Conservation (phyloP, 495 filamentous ascomycete species). For the Penicillium fimorum region DNA sequence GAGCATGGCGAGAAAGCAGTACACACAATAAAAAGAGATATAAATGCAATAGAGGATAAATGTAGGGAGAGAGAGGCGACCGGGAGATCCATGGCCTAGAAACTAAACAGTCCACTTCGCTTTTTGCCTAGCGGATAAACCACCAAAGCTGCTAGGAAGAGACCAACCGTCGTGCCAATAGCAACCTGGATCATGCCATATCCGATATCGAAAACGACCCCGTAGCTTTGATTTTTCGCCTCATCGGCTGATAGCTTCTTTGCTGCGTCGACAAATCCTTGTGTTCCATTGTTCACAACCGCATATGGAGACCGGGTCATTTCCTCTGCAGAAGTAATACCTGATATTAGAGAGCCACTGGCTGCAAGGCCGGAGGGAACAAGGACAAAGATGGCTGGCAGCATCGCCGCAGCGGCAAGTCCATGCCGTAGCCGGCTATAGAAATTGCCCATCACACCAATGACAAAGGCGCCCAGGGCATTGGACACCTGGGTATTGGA, state of each 20-base stretch:
- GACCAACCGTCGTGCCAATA: constrained; percentile 86
- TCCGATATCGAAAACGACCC: constrained; percentile 77
- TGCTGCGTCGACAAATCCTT: constrained; percentile 47
- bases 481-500: constrained; percentile 76
- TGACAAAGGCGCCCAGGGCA: constrained; percentile 80
- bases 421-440: constrained; percentile 84
- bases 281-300: constrained; percentile 49
- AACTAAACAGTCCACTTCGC: constrained; percentile 84
- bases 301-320: constrained; percentile 56
- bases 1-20: background rate
- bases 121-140: constrained; percentile 92
- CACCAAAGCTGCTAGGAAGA: constrained; percentile 81
- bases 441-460: constrained; percentile 83
- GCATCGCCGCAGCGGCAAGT: constrained; percentile 80
- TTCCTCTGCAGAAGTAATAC: constrained; percentile 78
- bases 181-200: constrained; percentile 89
- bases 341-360: constrained; percentile 77
- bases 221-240: constrained; percentile 30
- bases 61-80: background rate
- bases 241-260: constrained; percentile 31
- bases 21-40: background rate
- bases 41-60: background rate
- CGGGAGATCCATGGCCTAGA: constrained; percentile 44
- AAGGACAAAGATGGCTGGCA: constrained; percentile 93
- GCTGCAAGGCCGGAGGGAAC: constrained; percentile 89